Evolutionary conservation across 179 eudicot genomes (phyloP).

Genomic region (Amaranthus tricolor): DNA sequence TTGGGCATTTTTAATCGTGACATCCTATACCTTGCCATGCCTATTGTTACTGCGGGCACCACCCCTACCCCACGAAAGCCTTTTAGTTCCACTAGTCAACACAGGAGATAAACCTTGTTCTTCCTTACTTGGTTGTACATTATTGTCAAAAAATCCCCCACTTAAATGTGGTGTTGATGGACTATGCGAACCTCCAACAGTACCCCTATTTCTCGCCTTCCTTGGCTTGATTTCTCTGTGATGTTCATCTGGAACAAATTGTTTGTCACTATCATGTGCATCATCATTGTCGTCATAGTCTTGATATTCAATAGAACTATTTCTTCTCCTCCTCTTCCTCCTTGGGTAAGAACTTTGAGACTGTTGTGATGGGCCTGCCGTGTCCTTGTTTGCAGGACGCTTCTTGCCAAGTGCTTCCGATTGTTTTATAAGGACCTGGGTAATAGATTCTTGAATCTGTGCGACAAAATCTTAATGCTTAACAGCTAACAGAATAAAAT

Average conservation of each 20-base stretch:
- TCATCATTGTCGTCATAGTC: slow-evolving; percentile 41
- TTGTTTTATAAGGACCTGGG: slow-evolving; percentile 33
- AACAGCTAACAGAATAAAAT: slow-evolving; percentile 9
- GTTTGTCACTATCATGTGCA: slow-evolving; percentile 36
- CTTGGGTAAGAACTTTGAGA: slow-evolving; percentile 20
- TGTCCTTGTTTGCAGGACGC: slow-evolving; percentile 26
- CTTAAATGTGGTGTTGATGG: slow-evolving; percentile 45
- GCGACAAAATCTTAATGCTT: slow-evolving; percentile 12
- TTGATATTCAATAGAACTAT: slow-evolving; percentile 24
- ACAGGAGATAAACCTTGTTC: slow-evolving; percentile 28
- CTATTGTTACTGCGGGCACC: slow-evolving; percentile 54
- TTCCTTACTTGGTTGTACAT: slow-evolving; percentile 37
- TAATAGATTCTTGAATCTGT: slow-evolving; percentile 45
- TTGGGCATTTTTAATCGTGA: slow-evolving; percentile 30
- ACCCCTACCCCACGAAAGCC: slow-evolving; percentile 51
- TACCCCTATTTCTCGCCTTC: slow-evolving; percentile 39
- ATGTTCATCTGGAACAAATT: slow-evolving; percentile 46
- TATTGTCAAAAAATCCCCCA: slow-evolving; percentile 41
- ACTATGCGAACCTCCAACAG: slow-evolving; percentile 29
- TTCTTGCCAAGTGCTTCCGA: slow-evolving; percentile 43
- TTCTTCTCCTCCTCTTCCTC: slow-evolving; percentile 33
- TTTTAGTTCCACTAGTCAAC: slow-evolving; percentile 32
- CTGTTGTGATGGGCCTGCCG: slow-evolving; percentile 25
- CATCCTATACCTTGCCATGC: slow-evolving; percentile 33
- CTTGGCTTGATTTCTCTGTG: slow-evolving; percentile 39